These are phyloP conservation scores for Marasmius tenuissimus DNA, from an alignment of 1,284 basidiomycete genomes.

Conservation along the genomic window DNA sequence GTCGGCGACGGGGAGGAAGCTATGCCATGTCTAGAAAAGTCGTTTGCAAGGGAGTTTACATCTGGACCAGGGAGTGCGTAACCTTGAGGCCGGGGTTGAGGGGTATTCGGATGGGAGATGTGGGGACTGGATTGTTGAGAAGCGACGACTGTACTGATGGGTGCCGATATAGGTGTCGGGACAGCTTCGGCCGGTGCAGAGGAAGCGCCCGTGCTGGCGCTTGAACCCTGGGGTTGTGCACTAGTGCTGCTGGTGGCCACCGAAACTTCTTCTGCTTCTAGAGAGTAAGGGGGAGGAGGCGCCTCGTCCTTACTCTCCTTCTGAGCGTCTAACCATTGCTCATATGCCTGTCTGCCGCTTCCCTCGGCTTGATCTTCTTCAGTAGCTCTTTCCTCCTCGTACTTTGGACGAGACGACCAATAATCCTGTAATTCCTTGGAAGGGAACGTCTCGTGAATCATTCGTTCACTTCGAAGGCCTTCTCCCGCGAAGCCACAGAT, in stretches of 20 bases:
- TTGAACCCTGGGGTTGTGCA: neutral
- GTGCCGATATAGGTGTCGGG: neutral
- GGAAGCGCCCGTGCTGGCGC: neutral
- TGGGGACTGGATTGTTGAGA: neutral
- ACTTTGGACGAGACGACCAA: slow-evolving; percentile 62
- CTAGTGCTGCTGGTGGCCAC: neutral
- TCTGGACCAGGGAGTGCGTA: slow-evolving; percentile 9
- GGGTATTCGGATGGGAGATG: too few species aligned
- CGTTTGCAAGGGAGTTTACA: slow-evolving; percentile 27
- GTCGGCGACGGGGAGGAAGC: slow-evolving; percentile 11
- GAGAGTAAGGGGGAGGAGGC: slow-evolving; percentile 68
- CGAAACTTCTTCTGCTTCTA: slow-evolving; percentile 47
- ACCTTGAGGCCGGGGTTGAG: neutral
- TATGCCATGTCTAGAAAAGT: slow-evolving; percentile 32
- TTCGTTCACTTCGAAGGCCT: slow-evolving; percentile 59
- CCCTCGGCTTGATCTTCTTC: slow-evolving; percentile 16
- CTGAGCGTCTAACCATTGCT: slow-evolving; percentile 48
- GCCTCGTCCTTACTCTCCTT: slow-evolving; percentile 49
- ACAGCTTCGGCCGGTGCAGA: neutral
- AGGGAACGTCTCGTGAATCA: slow-evolving; percentile 63
- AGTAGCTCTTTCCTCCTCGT: slow-evolving; percentile 42
- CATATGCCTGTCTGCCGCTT: slow-evolving; percentile 36
- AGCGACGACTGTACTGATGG: neutral
- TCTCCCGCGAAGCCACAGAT: slow-evolving; percentile 73
- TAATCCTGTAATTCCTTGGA: slow-evolving; percentile 73